Evolutionary conservation across 352 stramenopile genomes (phyloP).

Genomic region (Aphanomyces cochlioides): DNA sequence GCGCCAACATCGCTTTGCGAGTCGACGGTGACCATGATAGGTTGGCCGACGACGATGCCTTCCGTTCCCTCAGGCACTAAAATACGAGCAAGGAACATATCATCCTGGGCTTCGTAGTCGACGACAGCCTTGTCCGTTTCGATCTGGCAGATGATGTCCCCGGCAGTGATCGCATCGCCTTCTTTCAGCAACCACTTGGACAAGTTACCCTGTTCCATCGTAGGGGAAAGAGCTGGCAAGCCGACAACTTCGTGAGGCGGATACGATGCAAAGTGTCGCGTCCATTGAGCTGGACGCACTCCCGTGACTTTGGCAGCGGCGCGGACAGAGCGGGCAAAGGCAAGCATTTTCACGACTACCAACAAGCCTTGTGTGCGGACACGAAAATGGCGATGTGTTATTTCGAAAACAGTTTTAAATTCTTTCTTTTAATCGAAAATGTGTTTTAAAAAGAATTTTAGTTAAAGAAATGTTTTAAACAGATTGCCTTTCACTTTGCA

Average conservation of each 20-base stretch:
- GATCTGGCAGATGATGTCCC: constrained; percentile 95
- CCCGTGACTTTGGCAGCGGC: constrained; percentile 41
- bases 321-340: constrained; percentile 45
- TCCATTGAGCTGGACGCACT: constrained; percentile 33
- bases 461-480: no score
- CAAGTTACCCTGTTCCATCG: constrained; percentile 96
- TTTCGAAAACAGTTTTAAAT: no score
- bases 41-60: constrained; percentile 89
- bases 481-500: no score
- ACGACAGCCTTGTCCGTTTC: constrained; percentile 99
- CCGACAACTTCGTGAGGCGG: constrained; percentile 73
- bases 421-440: background rate
- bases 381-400: no score
- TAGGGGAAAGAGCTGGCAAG: constrained; percentile 93
- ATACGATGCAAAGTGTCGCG: constrained; percentile 62
- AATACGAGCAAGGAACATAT: constrained; percentile 96
- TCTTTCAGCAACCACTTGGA: constrained; percentile 93
- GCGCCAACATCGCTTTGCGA: constrained; percentile 68
- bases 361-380: no score
- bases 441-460: no score
- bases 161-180: constrained; percentile 89
- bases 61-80: constrained; percentile 86
- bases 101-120: constrained; percentile 98
- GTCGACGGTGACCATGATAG: constrained; percentile 96
- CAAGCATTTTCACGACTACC: background rate